These are phyloP conservation scores for Croton setiger DNA, from an alignment of 441 rosid species.

Conservation along the genomic window DNA sequence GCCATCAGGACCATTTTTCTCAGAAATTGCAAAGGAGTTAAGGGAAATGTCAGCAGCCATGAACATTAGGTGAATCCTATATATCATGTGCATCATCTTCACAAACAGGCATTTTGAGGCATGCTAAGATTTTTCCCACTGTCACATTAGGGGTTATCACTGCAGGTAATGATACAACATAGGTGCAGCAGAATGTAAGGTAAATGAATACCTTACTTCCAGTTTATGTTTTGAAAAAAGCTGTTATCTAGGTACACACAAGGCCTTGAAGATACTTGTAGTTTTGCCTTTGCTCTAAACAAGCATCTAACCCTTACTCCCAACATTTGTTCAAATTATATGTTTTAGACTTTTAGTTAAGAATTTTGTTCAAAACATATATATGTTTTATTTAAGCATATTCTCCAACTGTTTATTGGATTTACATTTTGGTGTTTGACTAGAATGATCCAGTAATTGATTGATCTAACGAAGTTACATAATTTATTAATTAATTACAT, in stretches of 20 bases:
- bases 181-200: no score
- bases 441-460: no score
- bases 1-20: conserved; percentile 60
- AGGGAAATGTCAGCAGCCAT: conserved; percentile 51
- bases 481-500: no score
- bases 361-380: no score
- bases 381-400: no score
- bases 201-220: not conserved
- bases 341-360: no score
- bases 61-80: conserved; percentile 25
- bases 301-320: no score
- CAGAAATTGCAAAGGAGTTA: conserved; percentile 46
- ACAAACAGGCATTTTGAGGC: conserved; percentile 18
- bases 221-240: not conserved
- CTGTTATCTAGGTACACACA: not conserved
- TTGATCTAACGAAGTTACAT: no score
- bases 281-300: not conserved
- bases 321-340: no score
- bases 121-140: conserved; percentile 14
- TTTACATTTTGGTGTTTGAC: no score
- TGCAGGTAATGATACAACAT: not conserved
- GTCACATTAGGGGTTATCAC: not conserved
- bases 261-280: not conserved
- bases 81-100: not conserved
- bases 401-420: no score